Base-by-base conservation (phyloP, 495 filamentous ascomycete genomes). In the Chlorociboria aeruginascens region DNA sequence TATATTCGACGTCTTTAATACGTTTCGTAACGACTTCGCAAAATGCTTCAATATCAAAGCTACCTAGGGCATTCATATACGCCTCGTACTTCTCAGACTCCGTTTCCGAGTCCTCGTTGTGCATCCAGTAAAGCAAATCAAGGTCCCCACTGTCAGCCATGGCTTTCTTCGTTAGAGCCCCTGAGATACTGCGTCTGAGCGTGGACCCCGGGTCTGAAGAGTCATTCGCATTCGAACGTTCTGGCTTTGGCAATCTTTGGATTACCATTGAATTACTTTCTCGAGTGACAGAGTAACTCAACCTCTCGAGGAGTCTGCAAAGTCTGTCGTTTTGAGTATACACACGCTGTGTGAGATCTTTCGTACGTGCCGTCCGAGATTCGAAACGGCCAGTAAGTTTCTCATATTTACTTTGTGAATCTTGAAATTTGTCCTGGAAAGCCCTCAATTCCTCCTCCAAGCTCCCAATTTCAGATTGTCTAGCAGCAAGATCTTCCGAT, bases 1-100 rank as follows among this genome's bases (percentile, higher is more conserved):
- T 81, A 48, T 86, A 71, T 59, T 99, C 92, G 31, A 88, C 78
- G 50, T 97, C 92, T 51, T 89, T 93, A 38, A 94, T 69, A 6
- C 90, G 83, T 55, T 87, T 90, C 49, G 83, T 78, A 14, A 96
- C 72, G 1, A 83, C 74, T 34, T 96, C 90, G 28, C 77, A 76
- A 56, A 94, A 90, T 14, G 74, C 71, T 45, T 93, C 83, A 20
- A 90, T 72, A 58, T 94, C 85, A 56, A 97, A 90, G 30, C 73
- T 74, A 7, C 78, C 73, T 3, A 95, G 66, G 3, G 72, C 74
- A 40, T 78, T 69, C 36, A 93, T 69, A 53, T 82, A 94, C 7
- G 76, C 72, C 11, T 73, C 68, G 51, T 88, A 99, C 43, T 77
- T 81, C 38, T 74, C 68, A 9, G 77, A 69, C 60, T 94, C 86